phyloP scores from a whole-genome alignment of 768 basidiomycete species.

The Sporobolomyces phaffii region DNA sequence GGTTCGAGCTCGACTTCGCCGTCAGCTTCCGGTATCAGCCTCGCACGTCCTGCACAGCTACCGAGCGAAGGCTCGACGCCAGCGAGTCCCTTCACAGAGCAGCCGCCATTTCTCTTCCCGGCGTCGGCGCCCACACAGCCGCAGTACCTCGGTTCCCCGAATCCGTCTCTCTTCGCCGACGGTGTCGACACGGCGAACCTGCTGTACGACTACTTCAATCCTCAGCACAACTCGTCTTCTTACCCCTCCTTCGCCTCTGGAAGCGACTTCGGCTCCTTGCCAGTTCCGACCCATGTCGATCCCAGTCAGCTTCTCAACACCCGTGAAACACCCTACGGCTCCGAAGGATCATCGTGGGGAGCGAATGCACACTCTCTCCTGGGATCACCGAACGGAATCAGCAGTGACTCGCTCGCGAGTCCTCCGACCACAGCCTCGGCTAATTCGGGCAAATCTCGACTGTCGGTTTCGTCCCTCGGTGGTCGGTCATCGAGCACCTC shows the following conservation, averaged over 20 bases:
- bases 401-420: not conserved
- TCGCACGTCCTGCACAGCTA: slow-evolving; percentile 13
- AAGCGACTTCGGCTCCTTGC: slow-evolving; percentile 7
- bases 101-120: not conserved
- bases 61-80: not conserved
- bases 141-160: slow-evolving; percentile 20
- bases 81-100: slow-evolving; percentile 10
- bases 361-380: not conserved
- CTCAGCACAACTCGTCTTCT: slow-evolving; percentile 4
- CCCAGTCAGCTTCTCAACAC: slow-evolving; percentile 23
- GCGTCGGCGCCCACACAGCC: slow-evolving; percentile 21
- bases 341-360: slow-evolving; percentile 21
- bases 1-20: slow-evolving; percentile 1
- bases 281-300: slow-evolving; percentile 31
- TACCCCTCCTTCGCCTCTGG: slow-evolving; percentile 14
- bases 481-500: slow-evolving; percentile 6
- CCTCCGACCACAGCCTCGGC: not conserved
- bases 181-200: slow-evolving; percentile 17
- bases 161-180: slow-evolving; percentile 13
- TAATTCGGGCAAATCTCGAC: not conserved
- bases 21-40: slow-evolving; percentile 32
- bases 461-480: not conserved
- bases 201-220: slow-evolving; percentile 37
- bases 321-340: slow-evolving; percentile 6
- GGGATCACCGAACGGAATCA: slow-evolving; percentile 8